Evolutionary conservation across 176 grass and related monocot species (phyloP).

Genomic region (Pontederia crassipes): DNA sequence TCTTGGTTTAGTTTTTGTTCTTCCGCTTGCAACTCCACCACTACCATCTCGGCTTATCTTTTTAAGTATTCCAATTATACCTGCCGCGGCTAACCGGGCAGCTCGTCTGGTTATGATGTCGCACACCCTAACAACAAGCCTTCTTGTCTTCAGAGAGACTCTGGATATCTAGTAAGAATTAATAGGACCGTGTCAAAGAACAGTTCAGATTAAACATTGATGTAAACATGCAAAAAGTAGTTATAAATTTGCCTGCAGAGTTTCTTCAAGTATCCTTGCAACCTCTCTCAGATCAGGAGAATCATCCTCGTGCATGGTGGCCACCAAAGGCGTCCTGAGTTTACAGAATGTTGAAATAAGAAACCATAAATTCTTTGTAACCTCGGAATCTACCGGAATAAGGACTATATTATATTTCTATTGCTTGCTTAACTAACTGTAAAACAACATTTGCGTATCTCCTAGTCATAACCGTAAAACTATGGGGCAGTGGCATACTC

Average conservation of each 20-base stretch:
- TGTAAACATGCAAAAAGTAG: neutral
- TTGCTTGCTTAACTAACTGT: too few species aligned
- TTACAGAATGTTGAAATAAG: neutral
- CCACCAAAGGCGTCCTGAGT: conserved; percentile 63
- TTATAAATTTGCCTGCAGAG: conserved; percentile 33
- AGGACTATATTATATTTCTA: too few species aligned
- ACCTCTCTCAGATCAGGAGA: conserved; percentile 82
- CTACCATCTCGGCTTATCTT: conserved; percentile 50
- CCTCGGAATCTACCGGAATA: too few species aligned
- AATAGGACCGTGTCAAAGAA: neutral
- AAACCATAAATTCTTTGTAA: too few species aligned
- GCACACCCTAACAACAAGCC: conserved; percentile 54
- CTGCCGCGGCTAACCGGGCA: conserved; percentile 61
- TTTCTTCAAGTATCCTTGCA: conserved; percentile 49
- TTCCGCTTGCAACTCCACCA: conserved; percentile 10
- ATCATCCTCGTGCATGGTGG: conserved; percentile 67
- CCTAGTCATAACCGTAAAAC: too few species aligned
- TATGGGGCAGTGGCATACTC: too few species aligned
- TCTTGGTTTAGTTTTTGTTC: conserved; percentile 20
- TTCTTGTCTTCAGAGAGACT: conserved; percentile 47
- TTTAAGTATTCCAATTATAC: conserved; percentile 68
- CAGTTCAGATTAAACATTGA: neutral
- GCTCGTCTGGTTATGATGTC: conserved; percentile 60
- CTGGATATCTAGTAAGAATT: conserved; percentile 37
- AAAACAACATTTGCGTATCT: too few species aligned